Evolutionary conservation across 202 grass and related monocot species (phyloP).

Genomic region (Zoysia matrella): DNA sequence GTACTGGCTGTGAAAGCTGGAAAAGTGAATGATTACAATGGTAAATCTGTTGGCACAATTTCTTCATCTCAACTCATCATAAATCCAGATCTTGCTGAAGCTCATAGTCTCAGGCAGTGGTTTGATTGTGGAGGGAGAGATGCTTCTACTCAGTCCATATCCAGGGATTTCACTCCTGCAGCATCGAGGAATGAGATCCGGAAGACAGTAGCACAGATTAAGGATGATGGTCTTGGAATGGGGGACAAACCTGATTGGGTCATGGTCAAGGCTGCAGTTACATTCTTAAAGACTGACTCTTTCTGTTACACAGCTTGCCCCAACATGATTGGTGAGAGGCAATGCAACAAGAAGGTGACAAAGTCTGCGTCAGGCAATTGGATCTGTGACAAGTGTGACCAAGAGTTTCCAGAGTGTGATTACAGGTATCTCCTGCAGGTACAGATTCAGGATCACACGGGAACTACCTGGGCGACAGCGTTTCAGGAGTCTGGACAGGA

Average conservation of each 20-base stretch:
- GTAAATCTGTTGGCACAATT: constrained; percentile 93
- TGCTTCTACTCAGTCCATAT: constrained; percentile 80
- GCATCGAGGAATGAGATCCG: constrained; percentile 69
- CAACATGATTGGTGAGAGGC: constrained; percentile 70
- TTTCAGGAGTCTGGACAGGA: constrained; percentile 88
- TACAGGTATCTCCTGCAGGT: constrained; percentile 91
- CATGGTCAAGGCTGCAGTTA: constrained; percentile 71
- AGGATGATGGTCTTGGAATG: constrained; percentile 89
- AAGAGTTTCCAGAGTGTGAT: constrained; percentile 89
- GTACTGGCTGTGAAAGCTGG: constrained; percentile 82
- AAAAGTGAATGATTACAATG: constrained; percentile 91
- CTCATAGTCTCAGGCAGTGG: constrained; percentile 75
- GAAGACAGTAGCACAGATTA: constrained; percentile 76
- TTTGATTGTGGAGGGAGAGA: constrained; percentile 82
- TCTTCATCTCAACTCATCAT: constrained; percentile 82
- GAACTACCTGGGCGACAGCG: constrained; percentile 77
- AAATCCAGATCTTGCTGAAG: constrained; percentile 79
- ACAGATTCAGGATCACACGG: constrained; percentile 91
- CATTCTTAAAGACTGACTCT: constrained; percentile 83
- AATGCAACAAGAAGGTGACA: constrained; percentile 81
- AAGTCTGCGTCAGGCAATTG: constrained; percentile 62
- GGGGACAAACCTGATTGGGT: constrained; percentile 84
- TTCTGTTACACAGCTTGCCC: constrained; percentile 94
- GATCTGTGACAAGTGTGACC: constrained; percentile 78
- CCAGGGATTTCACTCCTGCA: constrained; percentile 68